Evolutionary conservation across 441 rosid genomes (phyloP), one percentile per base, ranked within the genome.

Genomic region (Metrosideros polymorpha): DNA sequence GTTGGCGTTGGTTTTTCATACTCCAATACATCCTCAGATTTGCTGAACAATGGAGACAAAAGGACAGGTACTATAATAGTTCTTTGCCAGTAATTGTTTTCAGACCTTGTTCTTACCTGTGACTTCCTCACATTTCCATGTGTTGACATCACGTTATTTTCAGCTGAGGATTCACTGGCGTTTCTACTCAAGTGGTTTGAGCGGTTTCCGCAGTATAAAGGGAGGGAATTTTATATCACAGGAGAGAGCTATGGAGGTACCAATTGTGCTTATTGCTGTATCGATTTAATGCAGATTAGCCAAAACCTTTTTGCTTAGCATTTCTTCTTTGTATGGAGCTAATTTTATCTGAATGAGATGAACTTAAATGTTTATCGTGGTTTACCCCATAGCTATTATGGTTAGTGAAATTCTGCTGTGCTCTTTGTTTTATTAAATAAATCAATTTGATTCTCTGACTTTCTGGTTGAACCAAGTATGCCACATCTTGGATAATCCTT

Each of bases 181-280:
- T 97, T 97, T 93, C 89, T 97, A 87, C 87, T 97, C 56, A 93
- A 92, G 86, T 97, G 99, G 99, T 92, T 96, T 87, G 96, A 97
- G 90, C 96, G 97, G 75, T 97, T 93, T 88, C 99, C 99, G 35
- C 96, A 95, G 86, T 97, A 92, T 87, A 93, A 94, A 87, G 97
- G 92, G 88, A 93, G 97, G 86, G 98, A 97, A 32, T 96, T 97
- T 86, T 97, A 94, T 84, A 92, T 97, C 59, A 87, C 92, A 5
- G 99, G 99, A 84, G 99, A 97, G 91, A 97, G 99, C 90, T 97
- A 97, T 90, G 99, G 89, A 85, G 99, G 99, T 96, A 91, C 39
- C 9, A n/a, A 29, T 79, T 14, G 17, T 45, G 71, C 61, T 30
- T 76, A 45, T 43, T 35, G 84, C 84, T 75, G 49, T 51, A 25